Base-by-base conservation (phyloP, 2,329 filamentous ascomycete species). In the Trichoderma sp. region DNA sequence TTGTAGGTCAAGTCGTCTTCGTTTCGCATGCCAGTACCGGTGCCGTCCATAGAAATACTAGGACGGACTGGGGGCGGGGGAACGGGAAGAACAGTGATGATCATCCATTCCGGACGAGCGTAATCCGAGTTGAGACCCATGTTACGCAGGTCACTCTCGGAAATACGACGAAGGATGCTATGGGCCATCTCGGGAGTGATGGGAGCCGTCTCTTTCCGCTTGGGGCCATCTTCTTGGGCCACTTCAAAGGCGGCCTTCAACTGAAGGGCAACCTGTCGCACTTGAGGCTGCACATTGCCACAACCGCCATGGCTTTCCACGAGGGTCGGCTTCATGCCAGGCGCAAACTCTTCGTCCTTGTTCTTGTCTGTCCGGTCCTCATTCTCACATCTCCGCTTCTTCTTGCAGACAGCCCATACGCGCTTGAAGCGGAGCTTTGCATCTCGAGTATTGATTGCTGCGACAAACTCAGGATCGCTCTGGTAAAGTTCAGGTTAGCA, bases 1-100 rank as follows among this genome's bases (percentile, higher is more conserved):
- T 99, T 99, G 88, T 98, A 99, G 0, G 96, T 99, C 88, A 99
- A 88, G 86, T 99, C 97, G 81, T 99, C 96, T 83, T 99, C 96
- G 80, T 96, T 96, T 74, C 96, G 92, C 86, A 95, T 91, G 74
- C 96, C 96, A 75, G 93, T 93, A 68, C 93, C 93, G 57, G 94
- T 97, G 67, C 96, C 95, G 79, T 98, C 97, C 85, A 98, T 95
- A 26, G 95, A 97, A 77, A 99, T 97, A 87, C 94, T 98, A 6
- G 96, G 96, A 70, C 96, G 92, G 47, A 99, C 97, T 3, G 96
- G 95, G 62, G 96, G 96, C 3, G 96, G 96, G 1, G 96, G 96
- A 0, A 99, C 97, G 6, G 96, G 95, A 61, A 99, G 87, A 64
- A 98, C 95, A 0, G 94, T 97, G 74, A 99, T 86, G 73, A 99